Conservation (phyloP, 2,329 filamentous ascomycete species). For the Trichoderma citrinoviride region DNA sequence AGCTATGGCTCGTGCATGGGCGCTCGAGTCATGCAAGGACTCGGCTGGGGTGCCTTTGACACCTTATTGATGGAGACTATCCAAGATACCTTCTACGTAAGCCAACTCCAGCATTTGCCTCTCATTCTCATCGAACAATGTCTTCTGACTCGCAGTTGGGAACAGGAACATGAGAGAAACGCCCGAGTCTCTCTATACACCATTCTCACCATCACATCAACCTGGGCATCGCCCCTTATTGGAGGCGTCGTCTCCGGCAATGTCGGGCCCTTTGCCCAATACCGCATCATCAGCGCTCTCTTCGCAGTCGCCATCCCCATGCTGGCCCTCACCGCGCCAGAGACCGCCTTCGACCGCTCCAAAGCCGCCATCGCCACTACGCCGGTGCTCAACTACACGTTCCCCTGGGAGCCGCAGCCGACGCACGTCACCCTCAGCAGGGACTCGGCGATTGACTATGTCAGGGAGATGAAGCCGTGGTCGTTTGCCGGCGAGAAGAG, state of each 20-base stretch:
- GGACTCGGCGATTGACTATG: slow-evolving; percentile 37
- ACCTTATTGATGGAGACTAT: slow-evolving; percentile 51
- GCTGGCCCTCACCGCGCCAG: slow-evolving; percentile 48
- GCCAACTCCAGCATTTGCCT: not conserved
- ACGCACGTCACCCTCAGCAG: slow-evolving; percentile 32
- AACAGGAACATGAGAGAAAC: slow-evolving; percentile 51
- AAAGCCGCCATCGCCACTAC: slow-evolving; percentile 25
- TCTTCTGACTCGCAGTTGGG: not conserved
- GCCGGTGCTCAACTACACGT: slow-evolving; percentile 20
- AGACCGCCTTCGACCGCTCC: slow-evolving; percentile 51
- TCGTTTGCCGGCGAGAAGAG: slow-evolving; percentile 38
- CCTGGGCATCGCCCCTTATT: slow-evolving; percentile 54
- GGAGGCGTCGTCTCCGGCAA: slow-evolving; percentile 49
- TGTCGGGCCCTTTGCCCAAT: slow-evolving; percentile 45
- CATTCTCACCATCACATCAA: slow-evolving; percentile 44
- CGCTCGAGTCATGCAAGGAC: slow-evolving; percentile 52
- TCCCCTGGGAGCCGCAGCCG: slow-evolving; percentile 27
- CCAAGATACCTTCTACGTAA: slow-evolving; percentile 58
- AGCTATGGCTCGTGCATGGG: slow-evolving; percentile 49
- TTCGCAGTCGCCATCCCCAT: slow-evolving; percentile 47
- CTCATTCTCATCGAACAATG: no score
- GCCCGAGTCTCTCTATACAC: slow-evolving; percentile 46
- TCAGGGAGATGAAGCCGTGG: slow-evolving; percentile 40
- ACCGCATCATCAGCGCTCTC: slow-evolving; percentile 51
- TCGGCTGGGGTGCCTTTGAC: slow-evolving; percentile 60